A percentile compares a stretch with the other conserved stretches of the same genome.
Evolutionary conservation across 768 basidiomycete species (phyloP).

Genomic region (Kwoniella europaea): DNA sequence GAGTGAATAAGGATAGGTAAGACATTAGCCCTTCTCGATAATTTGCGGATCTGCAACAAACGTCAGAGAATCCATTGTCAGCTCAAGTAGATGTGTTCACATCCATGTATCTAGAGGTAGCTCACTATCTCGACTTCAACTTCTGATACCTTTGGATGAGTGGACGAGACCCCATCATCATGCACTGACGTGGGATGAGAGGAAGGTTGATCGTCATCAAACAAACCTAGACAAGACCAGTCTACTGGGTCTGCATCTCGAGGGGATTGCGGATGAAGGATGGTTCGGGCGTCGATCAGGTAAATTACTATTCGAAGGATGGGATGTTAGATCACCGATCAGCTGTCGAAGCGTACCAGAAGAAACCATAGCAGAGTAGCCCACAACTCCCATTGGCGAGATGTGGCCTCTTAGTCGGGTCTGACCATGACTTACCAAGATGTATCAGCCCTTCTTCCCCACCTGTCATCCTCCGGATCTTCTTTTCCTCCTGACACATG

Average conservation of each 20-base stretch:
- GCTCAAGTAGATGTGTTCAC: not conserved
- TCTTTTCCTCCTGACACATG: slow-evolving; percentile 43
- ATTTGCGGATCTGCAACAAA: slow-evolving; percentile 34
- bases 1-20: slow-evolving; percentile 43
- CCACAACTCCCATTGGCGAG: too few species aligned
- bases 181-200: not conserved
- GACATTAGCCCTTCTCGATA: slow-evolving; percentile 35
- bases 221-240: slow-evolving; percentile 41
- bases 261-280: slow-evolving; percentile 25
- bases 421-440: slow-evolving; percentile 35
- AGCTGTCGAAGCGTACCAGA: too few species aligned
- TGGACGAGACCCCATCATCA: not conserved
- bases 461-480: slow-evolving; percentile 33
- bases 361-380: too few species aligned
- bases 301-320: slow-evolving; percentile 35
- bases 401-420: too few species aligned
- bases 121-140: slow-evolving; percentile 40
- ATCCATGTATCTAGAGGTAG: not conserved
- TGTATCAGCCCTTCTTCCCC: slow-evolving; percentile 44
- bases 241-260: slow-evolving; percentile 23
- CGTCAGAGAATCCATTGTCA: not conserved
- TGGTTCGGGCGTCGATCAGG: slow-evolving; percentile 45
- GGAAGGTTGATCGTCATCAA: slow-evolving; percentile 25
- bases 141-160: slow-evolving; percentile 13
- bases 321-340: too few species aligned